phyloP scores from a whole-genome alignment of 2,329 filamentous ascomycete species.

The Diplodia mutila region DNA sequence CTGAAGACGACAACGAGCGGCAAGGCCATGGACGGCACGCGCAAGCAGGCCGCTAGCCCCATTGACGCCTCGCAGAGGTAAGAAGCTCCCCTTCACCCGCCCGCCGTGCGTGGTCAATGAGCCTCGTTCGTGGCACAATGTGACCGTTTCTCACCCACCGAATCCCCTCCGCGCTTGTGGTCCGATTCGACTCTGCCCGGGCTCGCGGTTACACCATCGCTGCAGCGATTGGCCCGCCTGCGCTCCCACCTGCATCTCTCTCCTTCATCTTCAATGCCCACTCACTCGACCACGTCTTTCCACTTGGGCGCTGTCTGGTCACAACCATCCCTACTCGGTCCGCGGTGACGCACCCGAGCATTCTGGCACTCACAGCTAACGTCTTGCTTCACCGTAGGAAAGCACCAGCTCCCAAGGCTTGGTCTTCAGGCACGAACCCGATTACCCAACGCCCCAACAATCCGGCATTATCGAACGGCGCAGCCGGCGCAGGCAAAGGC shows the following conservation, averaged over 20 bases:
- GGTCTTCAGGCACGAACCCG: constrained; percentile 64
- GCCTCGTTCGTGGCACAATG: constrained; percentile 25
- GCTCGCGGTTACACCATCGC: constrained; percentile 25
- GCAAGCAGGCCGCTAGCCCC: constrained; percentile 61
- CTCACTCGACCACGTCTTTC: not conserved
- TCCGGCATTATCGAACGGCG: constrained; percentile 52
- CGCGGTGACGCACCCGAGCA: not conserved
- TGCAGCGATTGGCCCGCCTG: constrained; percentile 21
- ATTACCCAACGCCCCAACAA: constrained; percentile 59
- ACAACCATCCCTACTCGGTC: not conserved
- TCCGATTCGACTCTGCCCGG: constrained; percentile 26
- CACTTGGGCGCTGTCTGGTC: not conserved
- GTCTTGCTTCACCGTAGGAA: constrained; percentile 43
- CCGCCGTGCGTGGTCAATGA: constrained; percentile 6
- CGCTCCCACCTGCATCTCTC: constrained; percentile 21
- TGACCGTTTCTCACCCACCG: constrained; percentile 11
- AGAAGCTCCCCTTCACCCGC: constrained; percentile 33
- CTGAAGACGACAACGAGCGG: constrained; percentile 55
- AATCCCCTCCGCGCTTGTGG: constrained; percentile 24
- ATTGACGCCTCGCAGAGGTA: constrained; percentile 60
- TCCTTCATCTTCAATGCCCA: constrained; percentile 17
- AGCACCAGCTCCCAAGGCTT: constrained; percentile 61
- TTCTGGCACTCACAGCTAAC: not conserved
- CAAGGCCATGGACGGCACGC: constrained; percentile 57
- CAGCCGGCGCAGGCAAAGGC: constrained; percentile 47